Percentiles rank a stretch among this genome's conserved stretches.
Conservation (phyloP, 768 basidiomycete species). For the Suillus discolor region DNA sequence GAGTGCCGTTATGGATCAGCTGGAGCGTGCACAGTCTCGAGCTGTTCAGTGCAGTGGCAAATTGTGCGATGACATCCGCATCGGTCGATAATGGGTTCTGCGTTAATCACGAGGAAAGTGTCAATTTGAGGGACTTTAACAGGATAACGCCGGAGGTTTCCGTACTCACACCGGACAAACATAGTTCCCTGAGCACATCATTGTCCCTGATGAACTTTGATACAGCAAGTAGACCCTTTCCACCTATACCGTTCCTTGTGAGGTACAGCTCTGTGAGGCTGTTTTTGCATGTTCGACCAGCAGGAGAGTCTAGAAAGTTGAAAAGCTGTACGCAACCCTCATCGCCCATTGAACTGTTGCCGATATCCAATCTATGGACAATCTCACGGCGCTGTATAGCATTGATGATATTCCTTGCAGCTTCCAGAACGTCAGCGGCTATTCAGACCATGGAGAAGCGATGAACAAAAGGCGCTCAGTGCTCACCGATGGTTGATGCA, state of each 20-base stretch:
- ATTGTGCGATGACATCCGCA: conserved; percentile 35
- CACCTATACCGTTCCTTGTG: conserved; percentile 57
- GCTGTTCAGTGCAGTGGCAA: conserved; percentile 53
- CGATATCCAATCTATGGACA: conserved; percentile 56
- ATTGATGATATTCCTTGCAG: conserved; percentile 49
- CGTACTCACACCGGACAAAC: conserved; percentile 57
- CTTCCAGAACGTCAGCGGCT: conserved; percentile 37
- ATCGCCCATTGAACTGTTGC: conserved; percentile 59
- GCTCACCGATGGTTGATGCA: conserved; percentile 30
- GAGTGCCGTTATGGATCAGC: conserved; percentile 48
- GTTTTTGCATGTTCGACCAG: conserved; percentile 43
- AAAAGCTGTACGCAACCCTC: conserved; percentile 59
- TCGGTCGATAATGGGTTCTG: conserved; percentile 46
- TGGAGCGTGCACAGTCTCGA: conserved; percentile 55
- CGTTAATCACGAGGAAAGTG: conserved; percentile 24
- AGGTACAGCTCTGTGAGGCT: conserved; percentile 56
- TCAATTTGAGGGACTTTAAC: conserved; percentile 4
- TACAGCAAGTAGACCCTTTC: conserved; percentile 57
- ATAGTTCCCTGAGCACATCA: conserved; percentile 46
- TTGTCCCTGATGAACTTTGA: conserved; percentile 52
- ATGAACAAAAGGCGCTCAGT: conserved; percentile 10
- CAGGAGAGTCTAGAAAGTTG: conserved; percentile 51
- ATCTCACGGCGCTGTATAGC: conserved; percentile 46
- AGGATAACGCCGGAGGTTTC: not conserved
- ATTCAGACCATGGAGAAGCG: not conserved